Conservation (phyloP, 768 basidiomycete species). For the Hemileccinum rubropunctum region DNA sequence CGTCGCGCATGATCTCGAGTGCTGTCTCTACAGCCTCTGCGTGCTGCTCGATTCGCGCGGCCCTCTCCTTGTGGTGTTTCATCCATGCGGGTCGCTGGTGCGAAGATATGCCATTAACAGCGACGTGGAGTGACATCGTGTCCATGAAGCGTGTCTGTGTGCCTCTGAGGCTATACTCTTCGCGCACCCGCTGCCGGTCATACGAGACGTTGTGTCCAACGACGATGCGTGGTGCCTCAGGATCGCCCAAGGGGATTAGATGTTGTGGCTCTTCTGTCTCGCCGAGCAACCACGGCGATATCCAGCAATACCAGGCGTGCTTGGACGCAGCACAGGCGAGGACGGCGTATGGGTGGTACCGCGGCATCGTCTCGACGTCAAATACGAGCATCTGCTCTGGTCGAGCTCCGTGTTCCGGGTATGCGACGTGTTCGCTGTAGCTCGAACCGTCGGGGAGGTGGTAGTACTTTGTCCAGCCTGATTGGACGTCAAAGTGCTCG, state of each 20-base stretch:
- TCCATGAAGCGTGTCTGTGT: constrained; percentile 84
- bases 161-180: constrained; percentile 74
- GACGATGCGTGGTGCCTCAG: constrained; percentile 55
- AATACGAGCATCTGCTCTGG: constrained; percentile 78
- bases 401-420: constrained; percentile 59
- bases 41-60: constrained; percentile 49
- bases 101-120: constrained; percentile 91
- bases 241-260: constrained; percentile 69
- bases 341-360: constrained; percentile 75
- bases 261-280: constrained; percentile 57
- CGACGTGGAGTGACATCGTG: constrained; percentile 93
- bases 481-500: constrained; percentile 47
- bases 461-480: constrained; percentile 91
- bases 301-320: constrained; percentile 93
- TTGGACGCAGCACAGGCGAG: constrained; percentile 86
- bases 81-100: constrained; percentile 94
- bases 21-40: constrained; percentile 65
- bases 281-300: constrained; percentile 88
- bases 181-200: constrained; percentile 76
- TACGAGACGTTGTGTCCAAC: constrained; percentile 97
- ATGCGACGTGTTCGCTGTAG: constrained; percentile 69
- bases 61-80: constrained; percentile 74
- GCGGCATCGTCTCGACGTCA: constrained; percentile 92
- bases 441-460: constrained; percentile 70
- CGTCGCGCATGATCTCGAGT: constrained; percentile 48